Evolutionary conservation across 139 green algal genomes (phyloP), one percentile per base, ranked within the genome.

Genomic region (Desmodesmus armatus): DNA sequence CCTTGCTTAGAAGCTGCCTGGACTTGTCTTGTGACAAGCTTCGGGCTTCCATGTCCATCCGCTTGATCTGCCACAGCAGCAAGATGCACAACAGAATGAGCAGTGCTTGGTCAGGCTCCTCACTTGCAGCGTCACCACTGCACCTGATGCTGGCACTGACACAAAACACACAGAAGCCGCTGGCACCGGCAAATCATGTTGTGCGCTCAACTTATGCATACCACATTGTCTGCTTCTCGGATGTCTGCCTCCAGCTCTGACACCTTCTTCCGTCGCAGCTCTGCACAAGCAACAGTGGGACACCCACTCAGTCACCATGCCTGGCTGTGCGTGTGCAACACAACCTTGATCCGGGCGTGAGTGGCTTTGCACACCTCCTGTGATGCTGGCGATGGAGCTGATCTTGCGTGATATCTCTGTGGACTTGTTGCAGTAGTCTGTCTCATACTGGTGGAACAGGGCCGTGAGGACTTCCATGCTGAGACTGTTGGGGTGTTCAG

Each of bases 31-130:
- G 83, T 2, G 94, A 86, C 62, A 97, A 87, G 87, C 91, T 97
- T 39, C 96, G 90, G 1, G 96, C 96, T 86, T 99, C 96, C 92
- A 99, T 97, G 77, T 99, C 96, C 94, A 99, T 97, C 25, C 96
- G 90, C 85, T 98, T 95, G n/a, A 99, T 91, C 96, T 98, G 91
- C 71, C 23, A 27, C 13, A 19, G 7, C 53, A 35, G 2, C 58
- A 66, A 27, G 27, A 66, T 35, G 58, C 58, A 15, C 15, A 66
- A 66, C 58, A 9, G 33, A 27, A 25, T 5, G 7, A 35, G 7
- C 53, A 63, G 25, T 19, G 0, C 55, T 1, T 5, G 5, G 3
- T 5, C 13, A 58, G 47, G 13, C 47, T 58, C 47, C 47, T 58
- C 17, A 25, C 1, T 27, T 37, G n/a, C 58, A 29, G 58, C 58